Percentiles rank a stretch among this genome's conserved stretches.
Evolutionary conservation across 106 monocot genomes (phyloP).

Genomic region (Allium cepa): DNA sequence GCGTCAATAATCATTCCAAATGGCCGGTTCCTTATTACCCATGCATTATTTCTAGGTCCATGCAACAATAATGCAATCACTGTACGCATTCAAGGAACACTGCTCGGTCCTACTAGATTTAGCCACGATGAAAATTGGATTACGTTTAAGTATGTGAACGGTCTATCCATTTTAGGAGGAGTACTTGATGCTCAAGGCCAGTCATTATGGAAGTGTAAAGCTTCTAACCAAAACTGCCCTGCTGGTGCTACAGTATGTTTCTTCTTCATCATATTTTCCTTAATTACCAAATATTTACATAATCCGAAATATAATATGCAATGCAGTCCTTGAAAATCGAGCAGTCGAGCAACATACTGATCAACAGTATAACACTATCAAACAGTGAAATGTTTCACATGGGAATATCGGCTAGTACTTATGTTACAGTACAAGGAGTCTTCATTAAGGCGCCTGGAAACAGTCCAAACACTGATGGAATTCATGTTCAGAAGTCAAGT

Average conservation of each 20-base stretch:
- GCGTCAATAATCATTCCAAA: neutral
- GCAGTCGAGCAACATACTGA: neutral
- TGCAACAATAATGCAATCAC: neutral
- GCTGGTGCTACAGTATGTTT: slow-evolving; percentile 12
- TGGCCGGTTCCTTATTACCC: neutral
- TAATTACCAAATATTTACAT: too few species aligned
- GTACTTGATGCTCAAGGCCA: neutral
- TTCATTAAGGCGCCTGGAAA: neutral
- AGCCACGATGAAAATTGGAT: neutral
- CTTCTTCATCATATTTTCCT: too few species aligned
- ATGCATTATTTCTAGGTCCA: neutral
- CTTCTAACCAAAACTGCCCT: neutral
- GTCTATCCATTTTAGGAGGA: neutral
- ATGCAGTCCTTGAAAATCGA: slow-evolving; percentile 1
- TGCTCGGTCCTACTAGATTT: neutral
- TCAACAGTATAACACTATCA: neutral
- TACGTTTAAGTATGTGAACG: slow-evolving; percentile 2
- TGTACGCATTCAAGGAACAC: neutral
- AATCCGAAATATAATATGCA: too few species aligned
- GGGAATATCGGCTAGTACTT: too few species aligned
- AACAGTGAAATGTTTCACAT: slow-evolving; percentile 9
- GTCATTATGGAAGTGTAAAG: slow-evolving; percentile 1
- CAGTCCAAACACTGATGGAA: slow-evolving; percentile 9
- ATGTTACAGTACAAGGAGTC: neutral
- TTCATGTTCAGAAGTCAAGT: neutral